phyloP scores from a whole-genome alignment of 2,329 filamentous ascomycete genomes.

The Penicillium sp. region DNA sequence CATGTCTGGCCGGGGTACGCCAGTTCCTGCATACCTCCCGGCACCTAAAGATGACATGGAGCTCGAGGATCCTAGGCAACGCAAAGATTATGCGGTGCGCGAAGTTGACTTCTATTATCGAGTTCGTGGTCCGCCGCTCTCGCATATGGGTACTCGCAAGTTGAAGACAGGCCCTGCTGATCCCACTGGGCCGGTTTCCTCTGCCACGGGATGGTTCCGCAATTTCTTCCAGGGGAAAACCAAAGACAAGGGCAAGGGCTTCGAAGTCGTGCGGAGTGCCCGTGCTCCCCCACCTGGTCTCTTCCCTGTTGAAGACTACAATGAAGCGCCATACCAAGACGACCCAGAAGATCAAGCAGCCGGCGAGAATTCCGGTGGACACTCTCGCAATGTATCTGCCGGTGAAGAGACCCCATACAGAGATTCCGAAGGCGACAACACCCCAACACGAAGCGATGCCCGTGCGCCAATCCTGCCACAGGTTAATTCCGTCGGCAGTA shows the following conservation, averaged over 20 bases:
- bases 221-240: conserved; percentile 79
- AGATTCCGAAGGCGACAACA: conserved; percentile 33
- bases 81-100: conserved; percentile 86
- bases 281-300: conserved; percentile 80
- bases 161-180: conserved; percentile 93
- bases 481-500: conserved; percentile 62
- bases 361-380: conserved; percentile 24
- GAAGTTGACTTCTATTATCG: conserved; percentile 98
- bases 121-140: conserved; percentile 83
- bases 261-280: conserved; percentile 91
- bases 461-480: conserved; percentile 60
- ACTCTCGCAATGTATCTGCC: conserved; percentile 32
- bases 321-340: conserved; percentile 67
- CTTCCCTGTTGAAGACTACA: conserved; percentile 59
- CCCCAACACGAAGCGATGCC: conserved; percentile 24
- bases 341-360: conserved; percentile 46
- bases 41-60: conserved; percentile 60
- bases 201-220: conserved; percentile 87
- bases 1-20: conserved; percentile 52
- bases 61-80: conserved; percentile 51
- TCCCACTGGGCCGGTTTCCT: conserved; percentile 87
- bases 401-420: conserved; percentile 26
- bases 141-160: conserved; percentile 78
- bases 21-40: conserved; percentile 59
- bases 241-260: conserved; percentile 94